Base-by-base conservation (phyloP, 1,284 basidiomycete species). In the Earliella scabrosa region DNA sequence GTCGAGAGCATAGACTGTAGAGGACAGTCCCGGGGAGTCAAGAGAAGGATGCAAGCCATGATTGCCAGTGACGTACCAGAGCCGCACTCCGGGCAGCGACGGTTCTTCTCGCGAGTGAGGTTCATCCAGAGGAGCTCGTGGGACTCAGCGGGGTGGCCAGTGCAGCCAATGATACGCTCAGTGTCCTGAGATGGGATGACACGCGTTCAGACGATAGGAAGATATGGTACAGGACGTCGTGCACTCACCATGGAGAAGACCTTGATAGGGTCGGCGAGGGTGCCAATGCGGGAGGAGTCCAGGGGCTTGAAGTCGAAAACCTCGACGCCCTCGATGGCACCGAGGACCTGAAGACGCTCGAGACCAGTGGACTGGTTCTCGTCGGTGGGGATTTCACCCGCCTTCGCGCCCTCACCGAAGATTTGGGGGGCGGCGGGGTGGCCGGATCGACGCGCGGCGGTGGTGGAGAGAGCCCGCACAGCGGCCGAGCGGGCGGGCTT, bases 341-440 rank as follows among this genome's bases (percentile, higher is more conserved):
- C 93, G 58, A 98, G 77, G 49, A 97, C 80, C 78, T 99, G 93
- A 72, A 96, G 87, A 75, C 97, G 93, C 77, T 98, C 96, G 59
- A 98, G 82, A 87, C 97, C 96, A 64, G 97, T 99, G 27, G 96
- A 86, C 78, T 99, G 97, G 66, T 92, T 82, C 70, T 90, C 82
- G 76, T 94, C 91, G 60, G 90, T 92, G 56, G 94, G 87, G 60
- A 94, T 84, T 67, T 87, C 81, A 63, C 93, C 94, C 13, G 85
- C 54, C 75, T 92, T 88, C 66, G 83, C 85, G 70, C 94, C 85
- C 65, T 81, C 67, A 64, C 94, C 93, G 66, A 82, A 88, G 63
- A 94, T 77, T 61, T 86, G 77, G 54, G 92, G 90, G 52, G 86
- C 80, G 18, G 83, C 77, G 32, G 84, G 74, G 40, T 82, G 83